Conservation (phyloP, 768 basidiomycete genomes). For the Phanerodontia chrysosporium region DNA sequence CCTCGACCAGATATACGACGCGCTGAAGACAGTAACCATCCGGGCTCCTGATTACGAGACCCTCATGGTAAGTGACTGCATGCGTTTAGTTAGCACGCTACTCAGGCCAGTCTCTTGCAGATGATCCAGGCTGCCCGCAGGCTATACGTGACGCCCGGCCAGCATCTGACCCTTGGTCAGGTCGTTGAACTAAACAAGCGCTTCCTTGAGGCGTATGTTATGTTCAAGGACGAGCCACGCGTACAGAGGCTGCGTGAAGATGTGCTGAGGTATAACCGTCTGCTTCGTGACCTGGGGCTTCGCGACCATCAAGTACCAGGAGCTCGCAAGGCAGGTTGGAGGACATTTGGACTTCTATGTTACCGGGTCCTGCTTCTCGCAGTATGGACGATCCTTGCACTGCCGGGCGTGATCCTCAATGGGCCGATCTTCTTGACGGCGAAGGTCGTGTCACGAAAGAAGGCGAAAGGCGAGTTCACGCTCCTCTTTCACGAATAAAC, state of each 20-base stretch:
- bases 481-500: not conserved
- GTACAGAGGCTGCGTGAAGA: conserved; percentile 73
- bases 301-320: conserved; percentile 93
- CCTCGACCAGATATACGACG: conserved; percentile 88
- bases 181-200: conserved; percentile 92
- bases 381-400: conserved; percentile 76
- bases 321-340: conserved; percentile 82
- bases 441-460: conserved; percentile 77
- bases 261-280: conserved; percentile 86
- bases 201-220: conserved; percentile 85
- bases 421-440: conserved; percentile 92
- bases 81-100: not conserved
- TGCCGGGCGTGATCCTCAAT: conserved; percentile 89
- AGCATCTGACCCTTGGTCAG: conserved; percentile 88
- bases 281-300: conserved; percentile 82
- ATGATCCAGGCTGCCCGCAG: conserved; percentile 92
- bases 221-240: conserved; percentile 88
- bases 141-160: conserved; percentile 89
- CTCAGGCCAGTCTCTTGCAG: conserved; percentile 34
- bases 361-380: conserved; percentile 77
- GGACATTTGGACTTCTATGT: conserved; percentile 73
- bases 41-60: conserved; percentile 97
- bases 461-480: conserved; percentile 70
- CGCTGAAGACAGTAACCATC: conserved; percentile 92
- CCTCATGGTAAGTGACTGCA: conserved; percentile 61